Evolutionary conservation across 1,284 basidiomycete genomes (phyloP).

Genomic region (Cutaneotrichosporon cavernicola): DNA sequence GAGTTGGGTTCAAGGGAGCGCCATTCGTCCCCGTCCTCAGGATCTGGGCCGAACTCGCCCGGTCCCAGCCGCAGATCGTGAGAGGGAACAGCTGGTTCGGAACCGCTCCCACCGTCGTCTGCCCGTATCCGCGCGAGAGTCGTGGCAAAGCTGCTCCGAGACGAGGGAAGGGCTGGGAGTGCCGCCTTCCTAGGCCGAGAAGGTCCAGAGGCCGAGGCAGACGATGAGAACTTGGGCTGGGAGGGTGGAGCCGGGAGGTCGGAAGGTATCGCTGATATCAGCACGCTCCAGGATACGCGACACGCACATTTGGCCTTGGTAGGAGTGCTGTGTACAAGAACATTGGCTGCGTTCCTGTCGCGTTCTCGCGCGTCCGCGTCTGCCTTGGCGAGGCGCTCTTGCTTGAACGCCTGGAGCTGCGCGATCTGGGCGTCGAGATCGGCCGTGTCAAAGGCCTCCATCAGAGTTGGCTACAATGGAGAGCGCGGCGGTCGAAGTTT

Average conservation of each 20-base stretch:
- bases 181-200: neutral
- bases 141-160: neutral
- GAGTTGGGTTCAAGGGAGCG: conserved; percentile 18
- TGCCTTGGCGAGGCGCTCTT: neutral
- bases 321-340: conserved; percentile 5
- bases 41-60: conserved; percentile 57
- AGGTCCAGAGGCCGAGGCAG: neutral
- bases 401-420: conserved; percentile 7
- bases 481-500: neutral
- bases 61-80: conserved; percentile 69
- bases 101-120: neutral
- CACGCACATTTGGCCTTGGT: conserved; percentile 1
- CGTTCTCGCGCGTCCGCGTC: neutral
- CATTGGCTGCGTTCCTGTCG: conserved; percentile 3
- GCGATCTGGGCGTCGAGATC: conserved; percentile 15
- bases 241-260: neutral
- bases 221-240: neutral
- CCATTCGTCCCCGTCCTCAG: conserved; percentile 43
- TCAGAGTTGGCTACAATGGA: neutral
- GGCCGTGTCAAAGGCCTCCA: conserved; percentile 9
- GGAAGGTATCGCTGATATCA: neutral
- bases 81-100: neutral
- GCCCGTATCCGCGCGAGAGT: neutral
- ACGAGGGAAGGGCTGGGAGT: neutral
- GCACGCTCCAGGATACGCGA: neutral